Conservation (phyloP, 2,329 filamentous ascomycete genomes). For the Trichophyton schoenleinii region DNA sequence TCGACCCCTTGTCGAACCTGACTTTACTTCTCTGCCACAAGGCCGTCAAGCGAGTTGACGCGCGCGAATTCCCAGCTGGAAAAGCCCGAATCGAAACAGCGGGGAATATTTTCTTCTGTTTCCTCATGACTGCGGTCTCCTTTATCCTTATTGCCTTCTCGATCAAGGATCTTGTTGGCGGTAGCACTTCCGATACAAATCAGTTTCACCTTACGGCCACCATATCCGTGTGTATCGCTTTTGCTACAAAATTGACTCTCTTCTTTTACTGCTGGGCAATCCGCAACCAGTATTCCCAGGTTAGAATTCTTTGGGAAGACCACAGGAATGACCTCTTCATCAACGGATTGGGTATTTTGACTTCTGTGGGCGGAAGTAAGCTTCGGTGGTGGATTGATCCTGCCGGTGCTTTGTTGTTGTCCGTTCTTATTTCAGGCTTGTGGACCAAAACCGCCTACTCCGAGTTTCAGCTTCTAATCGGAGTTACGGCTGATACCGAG, state of each 20-base stretch:
- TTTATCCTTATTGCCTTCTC: slow-evolving; percentile 88
- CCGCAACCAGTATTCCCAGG: slow-evolving; percentile 80
- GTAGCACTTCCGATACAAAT: slow-evolving; percentile 41
- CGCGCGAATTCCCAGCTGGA: slow-evolving; percentile 74
- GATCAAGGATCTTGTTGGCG: slow-evolving; percentile 51
- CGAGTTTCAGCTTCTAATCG: slow-evolving; percentile 85
- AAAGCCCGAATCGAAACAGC: slow-evolving; percentile 91
- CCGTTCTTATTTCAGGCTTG: slow-evolving; percentile 60
- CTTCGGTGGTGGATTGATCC: slow-evolving; percentile 92
- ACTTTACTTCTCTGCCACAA: slow-evolving; percentile 78
- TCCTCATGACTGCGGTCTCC: slow-evolving; percentile 87
- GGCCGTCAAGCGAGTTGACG: slow-evolving; percentile 76
- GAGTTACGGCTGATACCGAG: slow-evolving; percentile 71
- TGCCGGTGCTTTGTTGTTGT: slow-evolving; percentile 75
- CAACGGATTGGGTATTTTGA: slow-evolving; percentile 86
- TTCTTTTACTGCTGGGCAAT: slow-evolving; percentile 90
- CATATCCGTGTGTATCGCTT: slow-evolving; percentile 72
- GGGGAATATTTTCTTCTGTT: slow-evolving; percentile 92
- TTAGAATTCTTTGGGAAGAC: slow-evolving; percentile 89
- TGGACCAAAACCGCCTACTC: slow-evolving; percentile 78
- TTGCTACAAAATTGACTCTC: slow-evolving; percentile 66
- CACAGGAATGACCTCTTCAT: slow-evolving; percentile 96
- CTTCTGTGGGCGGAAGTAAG: slow-evolving; percentile 80
- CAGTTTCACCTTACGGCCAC: slow-evolving; percentile 69
- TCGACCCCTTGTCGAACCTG: slow-evolving; percentile 81